These are phyloP conservation scores for Hyphopichia burtonii DNA, from an alignment of 1,139 yeast genomes.

Conservation along the genomic window DNA sequence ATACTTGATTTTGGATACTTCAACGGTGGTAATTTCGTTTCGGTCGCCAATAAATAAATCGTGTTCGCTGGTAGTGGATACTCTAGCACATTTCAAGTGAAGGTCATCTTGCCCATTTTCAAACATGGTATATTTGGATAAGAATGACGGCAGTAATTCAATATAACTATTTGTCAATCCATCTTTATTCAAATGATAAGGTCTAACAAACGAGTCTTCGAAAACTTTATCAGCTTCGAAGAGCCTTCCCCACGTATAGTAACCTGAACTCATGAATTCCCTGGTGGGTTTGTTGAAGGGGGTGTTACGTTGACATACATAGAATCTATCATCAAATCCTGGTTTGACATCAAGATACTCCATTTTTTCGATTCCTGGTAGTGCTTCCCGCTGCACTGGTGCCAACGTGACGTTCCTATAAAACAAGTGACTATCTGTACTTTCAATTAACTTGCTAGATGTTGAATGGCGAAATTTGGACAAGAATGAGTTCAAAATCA, in stretches of 20 bases:
- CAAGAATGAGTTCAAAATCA: conserved; percentile 1
- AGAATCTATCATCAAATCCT: conserved; percentile 20
- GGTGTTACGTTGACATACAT: conserved; percentile 34
- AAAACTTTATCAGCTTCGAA: conserved; percentile 42
- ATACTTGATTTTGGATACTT: conserved; percentile 21
- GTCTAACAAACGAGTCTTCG: conserved; percentile 33
- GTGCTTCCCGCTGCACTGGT: conserved; percentile 9
- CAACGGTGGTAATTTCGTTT: conserved; percentile 18
- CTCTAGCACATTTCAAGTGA: conserved; percentile 24
- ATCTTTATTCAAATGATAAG: conserved; percentile 28
- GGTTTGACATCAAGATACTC: conserved; percentile 16
- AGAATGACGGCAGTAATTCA: conserved; percentile 32
- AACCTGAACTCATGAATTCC: conserved; percentile 25
- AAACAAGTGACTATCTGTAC: conserved; percentile 6
- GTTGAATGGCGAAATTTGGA: neutral
- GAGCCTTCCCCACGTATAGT: conserved; percentile 35
- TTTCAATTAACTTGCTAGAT: neutral
- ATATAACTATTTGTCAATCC: conserved; percentile 20
- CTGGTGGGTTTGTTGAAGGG: conserved; percentile 12
- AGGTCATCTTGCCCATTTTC: conserved; percentile 6
- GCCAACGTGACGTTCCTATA: conserved; percentile 19
- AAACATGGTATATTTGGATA: conserved; percentile 27
- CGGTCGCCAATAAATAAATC: conserved; percentile 38
- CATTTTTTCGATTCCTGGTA: conserved; percentile 12
- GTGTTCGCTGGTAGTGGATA: conserved; percentile 23